Evolutionary conservation across 176 grass and related monocot species (phyloP).

Genomic region (Musa acuminata): DNA sequence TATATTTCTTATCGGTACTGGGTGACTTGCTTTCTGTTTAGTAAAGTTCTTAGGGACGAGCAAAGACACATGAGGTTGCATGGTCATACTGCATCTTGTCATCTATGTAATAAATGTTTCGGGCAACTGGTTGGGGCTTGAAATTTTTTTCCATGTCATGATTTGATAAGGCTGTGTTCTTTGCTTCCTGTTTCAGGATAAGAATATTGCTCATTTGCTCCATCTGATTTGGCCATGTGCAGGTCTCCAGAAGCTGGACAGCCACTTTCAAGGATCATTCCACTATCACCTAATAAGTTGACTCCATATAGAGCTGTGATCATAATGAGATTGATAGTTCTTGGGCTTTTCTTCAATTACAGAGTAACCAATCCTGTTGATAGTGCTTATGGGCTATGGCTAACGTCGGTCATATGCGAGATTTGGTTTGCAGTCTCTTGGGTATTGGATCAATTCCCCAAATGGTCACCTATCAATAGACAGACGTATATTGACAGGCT

Average conservation of each 20-base stretch:
- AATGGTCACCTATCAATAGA: constrained; percentile 86
- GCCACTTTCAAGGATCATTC: constrained; percentile 70
- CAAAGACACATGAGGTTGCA: not conserved
- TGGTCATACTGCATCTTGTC: not conserved
- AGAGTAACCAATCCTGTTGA: constrained; percentile 92
- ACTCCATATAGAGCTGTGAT: constrained; percentile 94
- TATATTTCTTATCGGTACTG: not conserved
- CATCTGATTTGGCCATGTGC: constrained; percentile 14
- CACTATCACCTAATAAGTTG: constrained; percentile 92
- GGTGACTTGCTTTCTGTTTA: not conserved
- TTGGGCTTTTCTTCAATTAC: constrained; percentile 98
- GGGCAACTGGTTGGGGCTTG: not conserved
- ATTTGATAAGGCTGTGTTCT: constrained; percentile 19
- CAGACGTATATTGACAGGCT: constrained; percentile 87
- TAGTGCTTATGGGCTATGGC: constrained; percentile 82
- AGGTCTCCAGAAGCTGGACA: constrained; percentile 75
- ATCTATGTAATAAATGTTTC: too few relatives aligned
- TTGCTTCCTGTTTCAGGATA: not conserved
- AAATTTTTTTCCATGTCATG: too few relatives aligned
- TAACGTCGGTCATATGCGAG: constrained; percentile 94
- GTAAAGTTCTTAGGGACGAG: not conserved
- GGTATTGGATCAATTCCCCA: constrained; percentile 99
- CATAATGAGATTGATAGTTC: constrained; percentile 83
- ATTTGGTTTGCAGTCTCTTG: constrained; percentile 98
- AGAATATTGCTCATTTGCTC: not conserved